A percentile compares a stretch with the other conserved stretches of the same genome.
Conservation (phyloP, 495 filamentous ascomycete genomes). For the Penicillium odoratum region DNA sequence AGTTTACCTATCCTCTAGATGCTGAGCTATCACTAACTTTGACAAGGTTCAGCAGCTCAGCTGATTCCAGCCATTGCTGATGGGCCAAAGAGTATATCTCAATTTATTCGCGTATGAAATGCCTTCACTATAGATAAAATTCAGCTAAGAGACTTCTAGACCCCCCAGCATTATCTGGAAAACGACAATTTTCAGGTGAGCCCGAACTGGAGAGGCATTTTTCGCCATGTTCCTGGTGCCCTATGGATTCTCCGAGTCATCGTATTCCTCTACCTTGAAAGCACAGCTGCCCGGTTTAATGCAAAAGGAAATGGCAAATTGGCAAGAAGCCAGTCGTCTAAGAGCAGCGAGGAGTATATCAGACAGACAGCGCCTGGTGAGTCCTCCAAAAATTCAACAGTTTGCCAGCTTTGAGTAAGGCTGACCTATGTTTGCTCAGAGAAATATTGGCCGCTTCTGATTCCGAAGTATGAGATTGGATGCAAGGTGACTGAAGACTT, state of each 20-base stretch:
- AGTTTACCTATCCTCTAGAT: background rate
- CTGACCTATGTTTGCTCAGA: background rate
- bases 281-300: background rate
- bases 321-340: background rate
- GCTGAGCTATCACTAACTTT: background rate
- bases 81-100: background rate
- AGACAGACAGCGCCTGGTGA: background rate
- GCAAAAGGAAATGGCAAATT: background rate
- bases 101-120: background rate
- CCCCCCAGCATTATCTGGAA: constrained; percentile 3
- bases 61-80: background rate
- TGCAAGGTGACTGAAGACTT: constrained; percentile 7
- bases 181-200: background rate
- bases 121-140: background rate
- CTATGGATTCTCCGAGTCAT: constrained; percentile 1
- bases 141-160: background rate
- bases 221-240: constrained; percentile 3
- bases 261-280: constrained; percentile 4
- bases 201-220: background rate
- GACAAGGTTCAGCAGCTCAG: background rate
- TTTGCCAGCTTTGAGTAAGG: background rate
- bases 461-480: constrained; percentile 2
- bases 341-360: constrained; percentile 3
- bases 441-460: constrained; percentile 4
- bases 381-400: background rate